phyloP scores from a whole-genome alignment of 495 filamentous ascomycete species.

The Pseudoneurospora amorphoporcata region DNA sequence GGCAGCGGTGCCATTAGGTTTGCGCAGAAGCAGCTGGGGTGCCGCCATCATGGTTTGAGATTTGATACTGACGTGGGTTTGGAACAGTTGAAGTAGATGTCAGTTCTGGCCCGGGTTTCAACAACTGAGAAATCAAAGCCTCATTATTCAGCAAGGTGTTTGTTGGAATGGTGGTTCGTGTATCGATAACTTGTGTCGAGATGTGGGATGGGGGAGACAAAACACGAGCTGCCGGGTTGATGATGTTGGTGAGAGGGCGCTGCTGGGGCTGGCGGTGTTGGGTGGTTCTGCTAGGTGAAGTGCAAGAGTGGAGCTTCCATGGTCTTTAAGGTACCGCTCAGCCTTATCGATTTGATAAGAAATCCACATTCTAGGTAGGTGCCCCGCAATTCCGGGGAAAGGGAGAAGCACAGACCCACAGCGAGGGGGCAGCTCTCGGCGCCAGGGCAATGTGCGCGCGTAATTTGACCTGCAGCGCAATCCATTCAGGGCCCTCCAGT shows the following conservation, averaged over 20 bases:
- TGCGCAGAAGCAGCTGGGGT: constrained; percentile 25
- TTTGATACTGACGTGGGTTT: not conserved
- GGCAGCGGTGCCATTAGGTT: constrained; percentile 18
- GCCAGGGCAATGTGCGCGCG: not conserved
- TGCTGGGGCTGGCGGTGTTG: not conserved
- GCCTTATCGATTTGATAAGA: not conserved
- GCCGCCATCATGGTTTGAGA: constrained; percentile 16
- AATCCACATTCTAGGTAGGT: not conserved
- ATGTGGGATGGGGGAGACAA: not conserved
- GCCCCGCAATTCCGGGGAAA: not conserved
- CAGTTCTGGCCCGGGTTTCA: not conserved
- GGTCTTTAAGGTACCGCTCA: not conserved
- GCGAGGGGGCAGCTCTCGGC: not conserved
- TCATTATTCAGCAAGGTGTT: not conserved
- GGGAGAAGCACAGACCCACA: not conserved
- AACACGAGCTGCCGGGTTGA: not conserved
- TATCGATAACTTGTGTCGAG: not conserved
- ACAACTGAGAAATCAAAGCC: not conserved
- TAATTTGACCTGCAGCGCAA: not conserved
- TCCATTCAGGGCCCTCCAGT: not conserved
- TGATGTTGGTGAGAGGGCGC: not conserved
- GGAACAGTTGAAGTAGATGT: not conserved
- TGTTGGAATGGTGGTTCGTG: not conserved
- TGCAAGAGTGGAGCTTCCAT: not conserved
- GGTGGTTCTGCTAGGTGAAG: not conserved